phyloP scores from a whole-genome alignment of 2,329 filamentous ascomycete genomes.

The Lasiodiplodia sp. region DNA sequence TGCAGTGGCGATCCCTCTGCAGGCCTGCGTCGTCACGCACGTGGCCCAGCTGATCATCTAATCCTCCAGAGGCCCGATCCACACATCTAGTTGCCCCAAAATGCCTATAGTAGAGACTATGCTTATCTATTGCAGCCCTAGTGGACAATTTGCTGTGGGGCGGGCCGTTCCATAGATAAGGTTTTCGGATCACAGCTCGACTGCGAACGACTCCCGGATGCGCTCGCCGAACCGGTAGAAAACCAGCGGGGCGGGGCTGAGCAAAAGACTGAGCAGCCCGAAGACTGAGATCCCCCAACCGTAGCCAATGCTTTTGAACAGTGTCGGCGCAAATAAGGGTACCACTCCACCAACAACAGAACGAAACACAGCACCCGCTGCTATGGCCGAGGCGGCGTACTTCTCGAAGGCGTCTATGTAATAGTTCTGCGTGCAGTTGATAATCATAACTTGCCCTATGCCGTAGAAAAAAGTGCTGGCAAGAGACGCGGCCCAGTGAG shows the following conservation, averaged over 20 bases:
- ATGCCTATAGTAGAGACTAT: background rate
- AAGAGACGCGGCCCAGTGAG: conserved; percentile 53
- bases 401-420: conserved; percentile 62
- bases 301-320: conserved; percentile 56
- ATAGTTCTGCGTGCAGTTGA: conserved; percentile 63
- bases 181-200: conserved; percentile 35
- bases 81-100: background rate
- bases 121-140: conserved; percentile 5
- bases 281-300: conserved; percentile 61
- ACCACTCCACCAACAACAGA: conserved; percentile 56
- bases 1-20: background rate
- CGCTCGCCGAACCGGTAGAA: conserved; percentile 58
- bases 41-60: conserved; percentile 10
- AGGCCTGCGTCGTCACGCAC: background rate
- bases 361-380: conserved; percentile 58
- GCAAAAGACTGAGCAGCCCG: conserved; percentile 52
- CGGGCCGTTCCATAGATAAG: conserved; percentile 6
- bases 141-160: conserved; percentile 3
- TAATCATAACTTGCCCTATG: conserved; percentile 60
- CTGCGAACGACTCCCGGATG: conserved; percentile 54
- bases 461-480: conserved; percentile 58
- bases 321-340: conserved; percentile 53
- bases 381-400: conserved; percentile 59
- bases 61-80: conserved; percentile 5
- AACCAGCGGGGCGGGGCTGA: conserved; percentile 58